Conservation (phyloP, 169 alveolate genomes). For the Plasmodium sp. region DNA sequence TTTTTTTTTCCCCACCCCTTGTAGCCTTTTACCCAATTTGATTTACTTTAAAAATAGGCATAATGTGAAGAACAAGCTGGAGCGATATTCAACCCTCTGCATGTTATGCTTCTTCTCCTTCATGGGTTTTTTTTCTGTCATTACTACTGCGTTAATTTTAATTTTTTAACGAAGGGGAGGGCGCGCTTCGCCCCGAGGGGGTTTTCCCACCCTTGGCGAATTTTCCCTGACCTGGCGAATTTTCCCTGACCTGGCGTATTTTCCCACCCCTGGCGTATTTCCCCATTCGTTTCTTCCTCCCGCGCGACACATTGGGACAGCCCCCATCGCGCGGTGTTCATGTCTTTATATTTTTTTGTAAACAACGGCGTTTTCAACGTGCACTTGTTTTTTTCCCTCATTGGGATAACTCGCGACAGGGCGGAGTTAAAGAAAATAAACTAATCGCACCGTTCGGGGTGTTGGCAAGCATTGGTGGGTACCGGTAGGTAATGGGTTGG, state of each 20-base stretch:
- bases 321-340: neutral
- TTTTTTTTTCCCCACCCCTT: neutral
- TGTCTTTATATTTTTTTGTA: neutral
- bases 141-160: constrained; percentile 24
- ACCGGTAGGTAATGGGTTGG: neutral
- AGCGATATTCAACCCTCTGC: constrained; percentile 35
- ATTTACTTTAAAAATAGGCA: constrained; percentile 47
- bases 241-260: neutral
- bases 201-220: neutral
- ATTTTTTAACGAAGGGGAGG: neutral
- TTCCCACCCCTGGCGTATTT: neutral
- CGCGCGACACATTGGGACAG: neutral
- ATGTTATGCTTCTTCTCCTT: constrained; percentile 52
- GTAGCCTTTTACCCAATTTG: constrained; percentile 64
- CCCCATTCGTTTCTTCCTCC: neutral
- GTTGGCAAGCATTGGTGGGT: neutral
- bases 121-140: constrained; percentile 58
- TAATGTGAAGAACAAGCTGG: constrained; percentile 20
- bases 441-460: neutral
- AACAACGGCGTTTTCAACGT: neutral
- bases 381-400: neutral
- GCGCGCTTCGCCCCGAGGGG: no score
- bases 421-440: neutral
- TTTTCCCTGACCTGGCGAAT: neutral
- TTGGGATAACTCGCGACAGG: neutral